These are phyloP conservation scores for Lasiosphaeriaceae sp. DNA, from an alignment of 495 filamentous ascomycete species.

Conservation along the genomic window DNA sequence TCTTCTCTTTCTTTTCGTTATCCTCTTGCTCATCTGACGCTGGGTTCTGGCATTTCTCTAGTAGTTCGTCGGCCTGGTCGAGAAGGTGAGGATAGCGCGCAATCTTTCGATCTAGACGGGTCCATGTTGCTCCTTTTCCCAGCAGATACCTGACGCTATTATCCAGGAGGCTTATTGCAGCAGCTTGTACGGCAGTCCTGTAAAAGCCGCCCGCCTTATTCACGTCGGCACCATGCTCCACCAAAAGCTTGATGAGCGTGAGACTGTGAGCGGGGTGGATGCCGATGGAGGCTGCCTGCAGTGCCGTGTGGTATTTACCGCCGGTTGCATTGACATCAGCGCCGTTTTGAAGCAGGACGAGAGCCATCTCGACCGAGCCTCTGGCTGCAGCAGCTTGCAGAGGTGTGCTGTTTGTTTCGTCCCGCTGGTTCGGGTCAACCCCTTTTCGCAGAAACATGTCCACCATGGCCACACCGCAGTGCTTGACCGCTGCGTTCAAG, in stretches of 20 bases:
- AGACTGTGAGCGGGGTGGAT: background rate
- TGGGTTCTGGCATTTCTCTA: background rate
- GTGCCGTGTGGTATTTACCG: slow-evolving; percentile 21
- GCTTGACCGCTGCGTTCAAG: slow-evolving; percentile 22
- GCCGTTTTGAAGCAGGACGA: slow-evolving; percentile 22
- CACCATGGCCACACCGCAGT: background rate
- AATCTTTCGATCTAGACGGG: background rate
- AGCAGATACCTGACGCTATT: slow-evolving; percentile 8
- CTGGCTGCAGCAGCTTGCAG: slow-evolving; percentile 1
- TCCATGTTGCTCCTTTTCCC: slow-evolving; percentile 2
- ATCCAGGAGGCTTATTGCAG: slow-evolving; percentile 8
- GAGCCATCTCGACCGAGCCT: background rate
- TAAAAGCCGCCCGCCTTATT: slow-evolving; percentile 14
- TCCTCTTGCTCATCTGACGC: background rate
- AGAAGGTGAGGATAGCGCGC: background rate
- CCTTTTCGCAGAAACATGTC: slow-evolving; percentile 18
- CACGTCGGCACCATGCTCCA: slow-evolving; percentile 26
- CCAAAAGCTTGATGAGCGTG: slow-evolving; percentile 17
- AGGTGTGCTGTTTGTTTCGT: background rate
- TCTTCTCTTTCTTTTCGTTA: background rate
- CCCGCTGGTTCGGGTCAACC: slow-evolving; percentile 7
- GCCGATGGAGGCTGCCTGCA: slow-evolving; percentile 23
- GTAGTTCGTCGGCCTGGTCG: background rate
- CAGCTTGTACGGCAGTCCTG: slow-evolving; percentile 29
- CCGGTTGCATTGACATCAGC: slow-evolving; percentile 28